Evolutionary conservation across 2,329 filamentous ascomycete species (phyloP).

Genomic region (Colletotrichum sp.): DNA sequence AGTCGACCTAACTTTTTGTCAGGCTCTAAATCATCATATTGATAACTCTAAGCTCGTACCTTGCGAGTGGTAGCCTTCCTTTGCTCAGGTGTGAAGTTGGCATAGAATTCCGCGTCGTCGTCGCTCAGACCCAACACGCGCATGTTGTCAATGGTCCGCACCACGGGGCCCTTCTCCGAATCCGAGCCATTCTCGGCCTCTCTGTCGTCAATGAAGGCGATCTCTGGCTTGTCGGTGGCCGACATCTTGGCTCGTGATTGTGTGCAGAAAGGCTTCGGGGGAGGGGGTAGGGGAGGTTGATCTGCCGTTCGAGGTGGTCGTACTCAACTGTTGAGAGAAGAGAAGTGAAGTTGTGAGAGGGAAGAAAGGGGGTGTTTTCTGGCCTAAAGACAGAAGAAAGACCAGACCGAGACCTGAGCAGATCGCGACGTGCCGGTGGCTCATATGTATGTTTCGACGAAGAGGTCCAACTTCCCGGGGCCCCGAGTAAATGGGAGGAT

Average conservation of each 20-base stretch:
- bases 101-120: slow-evolving; percentile 33
- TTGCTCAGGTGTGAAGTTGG: slow-evolving; percentile 24
- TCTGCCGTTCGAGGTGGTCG: background rate
- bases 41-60: slow-evolving; percentile 13
- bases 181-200: background rate
- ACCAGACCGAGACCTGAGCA: background rate
- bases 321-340: background rate
- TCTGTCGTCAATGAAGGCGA: slow-evolving; percentile 26
- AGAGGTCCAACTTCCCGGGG: background rate
- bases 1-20: background rate
- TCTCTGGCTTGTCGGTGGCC: slow-evolving; percentile 26
- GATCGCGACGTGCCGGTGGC: background rate
- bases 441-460: slow-evolving; percentile 7
- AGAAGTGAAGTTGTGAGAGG: background rate
- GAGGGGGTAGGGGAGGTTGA: background rate
- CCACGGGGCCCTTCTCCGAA: slow-evolving; percentile 23
- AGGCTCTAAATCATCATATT: background rate
- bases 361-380: background rate
- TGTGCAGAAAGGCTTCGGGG: background rate
- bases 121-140: slow-evolving; percentile 32
- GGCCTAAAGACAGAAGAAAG: background rate
- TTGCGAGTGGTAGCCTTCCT: slow-evolving; percentile 28
- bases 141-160: slow-evolving; percentile 30
- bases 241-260: background rate
- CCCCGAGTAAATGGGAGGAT: background rate